Conservation (phyloP, 2,329 filamentous ascomycete species). For the Colletotrichum coccodes region DNA sequence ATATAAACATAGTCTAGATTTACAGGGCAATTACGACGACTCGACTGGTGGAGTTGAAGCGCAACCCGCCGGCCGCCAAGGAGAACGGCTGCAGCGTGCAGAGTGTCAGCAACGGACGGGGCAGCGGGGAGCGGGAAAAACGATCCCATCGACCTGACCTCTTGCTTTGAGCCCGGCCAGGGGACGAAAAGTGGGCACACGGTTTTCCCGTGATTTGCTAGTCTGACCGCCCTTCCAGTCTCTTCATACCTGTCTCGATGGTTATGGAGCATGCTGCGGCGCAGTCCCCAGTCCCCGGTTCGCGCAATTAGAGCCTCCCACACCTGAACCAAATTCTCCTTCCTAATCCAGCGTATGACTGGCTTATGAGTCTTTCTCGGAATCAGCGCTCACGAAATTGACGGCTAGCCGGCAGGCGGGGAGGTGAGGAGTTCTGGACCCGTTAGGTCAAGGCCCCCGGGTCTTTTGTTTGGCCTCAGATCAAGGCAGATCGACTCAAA, state of each 20-base stretch:
- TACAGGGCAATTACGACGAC: too few relatives aligned
- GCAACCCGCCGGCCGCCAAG: background rate
- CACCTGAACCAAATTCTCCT: background rate
- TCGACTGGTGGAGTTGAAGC: background rate
- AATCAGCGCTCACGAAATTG: background rate
- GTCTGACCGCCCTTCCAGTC: conserved; percentile 27
- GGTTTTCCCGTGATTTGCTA: conserved; percentile 12
- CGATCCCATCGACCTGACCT: background rate
- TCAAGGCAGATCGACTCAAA: background rate
- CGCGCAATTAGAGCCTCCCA: conserved; percentile 8
- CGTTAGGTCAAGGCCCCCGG: background rate
- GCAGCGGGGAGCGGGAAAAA: background rate
- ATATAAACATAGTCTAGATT: too few relatives aligned
- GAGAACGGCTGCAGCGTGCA: background rate
- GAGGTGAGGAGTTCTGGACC: background rate
- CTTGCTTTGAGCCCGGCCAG: background rate
- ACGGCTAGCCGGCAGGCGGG: background rate
- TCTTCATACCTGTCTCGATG: background rate
- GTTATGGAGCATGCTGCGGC: background rate
- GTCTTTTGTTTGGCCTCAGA: background rate
- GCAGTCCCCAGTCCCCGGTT: background rate
- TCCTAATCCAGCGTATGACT: conserved; percentile 1
- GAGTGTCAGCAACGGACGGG: background rate
- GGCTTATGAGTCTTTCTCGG: background rate
- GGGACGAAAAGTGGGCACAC: too few relatives aligned